Evolutionary conservation across 1,284 basidiomycete genomes (phyloP), one percentile per base, ranked within the genome.

Genomic region (Sporisorium iseilematis-ciliati): DNA sequence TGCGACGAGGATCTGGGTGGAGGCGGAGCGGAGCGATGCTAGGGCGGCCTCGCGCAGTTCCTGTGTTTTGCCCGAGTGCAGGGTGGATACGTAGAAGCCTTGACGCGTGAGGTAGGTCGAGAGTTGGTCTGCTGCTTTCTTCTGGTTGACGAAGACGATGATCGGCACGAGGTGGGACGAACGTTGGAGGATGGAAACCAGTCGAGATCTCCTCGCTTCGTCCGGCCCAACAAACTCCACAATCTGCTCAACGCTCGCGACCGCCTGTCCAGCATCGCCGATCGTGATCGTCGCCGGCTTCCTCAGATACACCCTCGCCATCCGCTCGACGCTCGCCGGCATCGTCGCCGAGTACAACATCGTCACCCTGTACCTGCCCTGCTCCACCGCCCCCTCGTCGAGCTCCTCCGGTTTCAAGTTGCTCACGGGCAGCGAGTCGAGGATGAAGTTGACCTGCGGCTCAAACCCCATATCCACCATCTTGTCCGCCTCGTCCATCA

Each of bases 381-480:
- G 54, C 60, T 61, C 61, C 59, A 80, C 41, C 16, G 49, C 78
- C 50, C 85, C 84, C 51, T 86, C 86, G 0, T 85, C 83, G 10
- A 86, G 82, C 4, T 75, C 83, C 75, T 95, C 94, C 4, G 93
- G 94, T 76, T 92, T 91, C 88, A 95, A 90, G 57, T 92, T 90
- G 58, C 92, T 92, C 3, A 90, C 88, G 4, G 97, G 96, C 72
- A 99, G 88, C 65, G 93, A 90, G 86, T 98, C 96, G 56, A 99
- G 88, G 78, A 99, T 99, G 85, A 94, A 97, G 42, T 93, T 94
- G 55, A 99, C 88, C 84, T 96, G 94, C 16, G 90, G 90, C 86
- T 99, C 97, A 86, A 98, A 99, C 11, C 97, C 97, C 33, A 99
- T 90, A 83, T 97, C 92, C 63, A 99, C 94, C 96, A 99, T 98